phyloP scores from a whole-genome alignment of 1,284 basidiomycete genomes.

The Puccinia brachypodii region DNA sequence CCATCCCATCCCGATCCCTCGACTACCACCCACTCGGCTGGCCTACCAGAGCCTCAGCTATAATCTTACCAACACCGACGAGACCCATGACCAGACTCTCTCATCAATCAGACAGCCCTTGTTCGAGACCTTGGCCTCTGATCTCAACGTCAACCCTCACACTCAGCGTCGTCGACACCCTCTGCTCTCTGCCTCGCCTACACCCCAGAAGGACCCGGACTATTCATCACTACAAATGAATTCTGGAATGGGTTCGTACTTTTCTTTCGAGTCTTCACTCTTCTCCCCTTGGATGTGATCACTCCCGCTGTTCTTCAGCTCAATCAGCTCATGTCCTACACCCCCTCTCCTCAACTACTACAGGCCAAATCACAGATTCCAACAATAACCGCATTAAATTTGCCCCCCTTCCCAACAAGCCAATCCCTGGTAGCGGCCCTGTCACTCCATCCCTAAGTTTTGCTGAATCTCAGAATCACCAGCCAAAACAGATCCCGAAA shows the following conservation, averaged over 20 bases:
- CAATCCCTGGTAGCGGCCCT: background rate
- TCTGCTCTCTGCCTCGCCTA: background rate
- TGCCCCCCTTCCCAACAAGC: conserved; percentile 10
- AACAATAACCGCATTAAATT: conserved; percentile 29
- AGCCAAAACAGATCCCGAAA: background rate
- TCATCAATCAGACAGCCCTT: conserved; percentile 10
- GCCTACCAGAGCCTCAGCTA: conserved; percentile 28
- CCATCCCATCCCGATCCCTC: background rate
- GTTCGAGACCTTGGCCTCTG: background rate
- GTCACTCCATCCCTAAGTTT: background rate
- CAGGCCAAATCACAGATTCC: background rate
- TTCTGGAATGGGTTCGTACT: conserved; percentile 1
- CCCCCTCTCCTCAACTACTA: background rate
- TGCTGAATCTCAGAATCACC: background rate
- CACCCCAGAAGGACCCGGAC: background rate
- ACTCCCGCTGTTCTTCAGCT: background rate
- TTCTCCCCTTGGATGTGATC: too few relatives aligned
- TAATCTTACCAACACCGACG: background rate
- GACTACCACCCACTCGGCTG: conserved; percentile 11
- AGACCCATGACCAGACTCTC: background rate
- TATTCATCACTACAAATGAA: background rate
- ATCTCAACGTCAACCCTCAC: background rate
- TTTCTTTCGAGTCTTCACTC: background rate
- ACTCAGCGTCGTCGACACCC: background rate
- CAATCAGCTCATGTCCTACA: background rate